Evolutionary conservation across 768 basidiomycete genomes (phyloP), one percentile per base, ranked within the genome.

Genomic region (Mycena belliarum): DNA sequence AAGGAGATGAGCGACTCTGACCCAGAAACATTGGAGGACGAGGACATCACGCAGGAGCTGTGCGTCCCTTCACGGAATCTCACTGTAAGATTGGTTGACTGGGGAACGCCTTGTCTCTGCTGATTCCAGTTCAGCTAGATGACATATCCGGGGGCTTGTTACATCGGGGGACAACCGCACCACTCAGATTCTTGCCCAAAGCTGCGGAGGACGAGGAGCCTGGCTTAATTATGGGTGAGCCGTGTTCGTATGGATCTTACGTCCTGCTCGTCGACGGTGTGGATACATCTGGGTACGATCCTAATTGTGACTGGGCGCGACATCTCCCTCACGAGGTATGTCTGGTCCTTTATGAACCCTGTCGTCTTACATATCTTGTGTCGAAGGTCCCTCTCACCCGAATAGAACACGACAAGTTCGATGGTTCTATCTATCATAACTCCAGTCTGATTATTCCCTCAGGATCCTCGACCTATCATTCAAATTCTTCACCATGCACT

Each of bases 391-490:
- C 25, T 4, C 28, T 65, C 18, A 18, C 37, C 2, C 32, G 63
- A 35, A 38, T 24, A 52, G 53, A 65, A 38, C 66, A 67, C 47
- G 66, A 67, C 52, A 64, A 48, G 66, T 62, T 14, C 20, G 62
- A 41, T 2, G 14, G 32, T 33, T n/a, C n/a, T 16, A 14, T 8
- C 1, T 7, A 18, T 43, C 20, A 14, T 45, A n/a, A 4, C 32
- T 46, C 41, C 44, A 7, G n/a, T 35, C 40, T n/a, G 49, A 37
- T 6, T 28, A n/a, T 2, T 40, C 7, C 50, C 32, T 4, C 48
- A 75, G 73, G 24, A 68, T 78, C n/a, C 71, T 79, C 38, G 70
- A 70, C 38, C 61, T 73, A 18, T 65, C 76, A 26, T 76, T 77
- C 67, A 73, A 71, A 28, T 75, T 74, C 62, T 74, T 72, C 65